Evolutionary conservation across 2,329 filamentous ascomycete species (phyloP).

Genomic region (Fusarium coffeatum): DNA sequence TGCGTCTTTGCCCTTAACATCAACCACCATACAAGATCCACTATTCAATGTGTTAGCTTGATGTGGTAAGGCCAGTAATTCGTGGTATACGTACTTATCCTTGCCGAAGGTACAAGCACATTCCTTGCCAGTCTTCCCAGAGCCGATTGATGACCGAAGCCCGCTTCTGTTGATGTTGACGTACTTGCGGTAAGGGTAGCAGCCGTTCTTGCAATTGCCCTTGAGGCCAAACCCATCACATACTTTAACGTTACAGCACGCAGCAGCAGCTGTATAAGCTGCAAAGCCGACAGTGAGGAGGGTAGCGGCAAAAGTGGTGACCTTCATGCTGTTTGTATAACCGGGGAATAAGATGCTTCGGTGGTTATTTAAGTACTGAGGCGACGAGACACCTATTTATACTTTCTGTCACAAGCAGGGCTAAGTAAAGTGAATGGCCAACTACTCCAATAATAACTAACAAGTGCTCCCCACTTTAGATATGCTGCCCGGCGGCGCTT

Average conservation of each 20-base stretch:
- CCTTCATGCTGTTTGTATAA: not conserved
- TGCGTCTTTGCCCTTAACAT: not conserved
- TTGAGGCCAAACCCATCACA: not conserved
- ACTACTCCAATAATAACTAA: too few species aligned
- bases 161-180: not conserved
- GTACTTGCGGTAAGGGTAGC: not conserved
- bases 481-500: too few species aligned
- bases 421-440: not conserved
- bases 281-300: not conserved
- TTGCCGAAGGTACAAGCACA: not conserved
- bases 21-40: not conserved
- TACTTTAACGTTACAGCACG: not conserved
- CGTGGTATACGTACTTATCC: not conserved
- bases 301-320: not conserved
- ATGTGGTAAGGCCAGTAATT: too few species aligned
- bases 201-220: not conserved
- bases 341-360: not conserved
- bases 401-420: not conserved
- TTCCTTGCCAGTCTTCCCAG: not conserved
- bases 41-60: not conserved
- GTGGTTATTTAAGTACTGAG: not conserved
- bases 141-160: not conserved
- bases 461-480: too few species aligned
- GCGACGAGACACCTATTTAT: not conserved
- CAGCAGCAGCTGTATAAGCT: not conserved